These are phyloP conservation scores for Phylloporus rhodoxanthus DNA, from an alignment of 768 basidiomycete genomes.

Conservation along the genomic window DNA sequence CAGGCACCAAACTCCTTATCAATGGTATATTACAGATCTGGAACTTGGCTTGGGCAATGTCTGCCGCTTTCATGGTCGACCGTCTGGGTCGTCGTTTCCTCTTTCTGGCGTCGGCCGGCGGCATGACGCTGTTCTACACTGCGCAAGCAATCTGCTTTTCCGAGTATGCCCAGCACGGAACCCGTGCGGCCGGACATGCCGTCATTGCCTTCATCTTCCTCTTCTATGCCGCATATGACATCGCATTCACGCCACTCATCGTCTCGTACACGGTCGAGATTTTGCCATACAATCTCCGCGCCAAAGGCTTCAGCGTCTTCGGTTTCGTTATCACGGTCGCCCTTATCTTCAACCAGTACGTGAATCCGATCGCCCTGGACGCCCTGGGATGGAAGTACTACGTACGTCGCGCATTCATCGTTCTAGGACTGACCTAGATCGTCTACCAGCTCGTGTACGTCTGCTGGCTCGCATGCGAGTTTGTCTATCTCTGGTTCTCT, in stretches of 20 bases:
- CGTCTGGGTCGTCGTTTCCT: conserved; percentile 63
- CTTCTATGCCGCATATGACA: conserved; percentile 72
- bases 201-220: conserved; percentile 83
- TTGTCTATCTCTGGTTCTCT: conserved; percentile 60
- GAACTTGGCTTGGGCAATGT: conserved; percentile 62
- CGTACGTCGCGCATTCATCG: conserved; percentile 29
- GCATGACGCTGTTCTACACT: conserved; percentile 64
- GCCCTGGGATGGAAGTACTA: conserved; percentile 73
- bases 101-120: conserved; percentile 52
- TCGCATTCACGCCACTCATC: conserved; percentile 83
- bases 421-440: background rate
- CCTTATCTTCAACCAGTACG: conserved; percentile 86
- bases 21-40: conserved; percentile 82
- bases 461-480: conserved; percentile 63
- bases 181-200: conserved; percentile 49
- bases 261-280: conserved; percentile 88
- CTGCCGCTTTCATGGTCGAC: conserved; percentile 58
- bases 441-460: conserved; percentile 54
- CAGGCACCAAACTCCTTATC: conserved; percentile 67
- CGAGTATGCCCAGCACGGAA: conserved; percentile 41
- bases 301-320: conserved; percentile 81
- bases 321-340: conserved; percentile 72
- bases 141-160: conserved; percentile 66
- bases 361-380: conserved; percentile 73
- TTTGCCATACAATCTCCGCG: conserved; percentile 74